Evolutionary conservation across 805 yeast genomes (phyloP).

Genomic region (Pichia eremophila): DNA sequence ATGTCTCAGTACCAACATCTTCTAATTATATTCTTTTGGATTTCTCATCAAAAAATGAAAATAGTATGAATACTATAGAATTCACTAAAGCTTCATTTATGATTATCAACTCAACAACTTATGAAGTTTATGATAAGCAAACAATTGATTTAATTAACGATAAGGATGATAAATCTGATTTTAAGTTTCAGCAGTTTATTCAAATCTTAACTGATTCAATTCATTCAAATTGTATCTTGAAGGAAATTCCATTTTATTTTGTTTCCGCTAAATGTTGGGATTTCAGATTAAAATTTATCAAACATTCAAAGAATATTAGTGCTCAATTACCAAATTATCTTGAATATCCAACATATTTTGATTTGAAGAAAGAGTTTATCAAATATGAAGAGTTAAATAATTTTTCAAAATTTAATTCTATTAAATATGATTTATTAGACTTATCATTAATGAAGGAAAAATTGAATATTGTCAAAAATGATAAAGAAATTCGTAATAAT

Average conservation of each 20-base stretch:
- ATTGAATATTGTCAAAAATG: neutral
- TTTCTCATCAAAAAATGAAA: neutral
- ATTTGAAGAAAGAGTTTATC: constrained; percentile 60
- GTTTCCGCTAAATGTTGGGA: constrained; percentile 61
- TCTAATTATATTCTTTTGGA: neutral
- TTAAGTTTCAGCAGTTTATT: constrained; percentile 1
- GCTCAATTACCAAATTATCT: constrained; percentile 65
- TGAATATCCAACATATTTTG: constrained; percentile 69
- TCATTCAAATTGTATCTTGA: constrained; percentile 3
- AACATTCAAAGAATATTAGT: constrained; percentile 73
- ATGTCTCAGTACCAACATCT: neutral
- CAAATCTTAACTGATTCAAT: constrained; percentile 7
- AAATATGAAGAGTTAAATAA: constrained; percentile 48
- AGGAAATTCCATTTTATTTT: constrained; percentile 44
- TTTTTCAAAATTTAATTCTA: constrained; percentile 4
- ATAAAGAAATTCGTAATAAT: neutral
- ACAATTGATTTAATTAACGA: neutral
- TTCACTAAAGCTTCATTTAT: constrained; percentile 2
- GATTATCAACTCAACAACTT: neutral
- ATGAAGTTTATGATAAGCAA: neutral
- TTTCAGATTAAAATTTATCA: constrained; percentile 64
- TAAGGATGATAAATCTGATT: neutral
- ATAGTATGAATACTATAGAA: constrained; percentile 2
- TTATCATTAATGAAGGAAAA: neutral
- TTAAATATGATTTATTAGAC: neutral